phyloP scores from a whole-genome alignment of 805 yeast species.

The Wickerhamiella azyma region DNA sequence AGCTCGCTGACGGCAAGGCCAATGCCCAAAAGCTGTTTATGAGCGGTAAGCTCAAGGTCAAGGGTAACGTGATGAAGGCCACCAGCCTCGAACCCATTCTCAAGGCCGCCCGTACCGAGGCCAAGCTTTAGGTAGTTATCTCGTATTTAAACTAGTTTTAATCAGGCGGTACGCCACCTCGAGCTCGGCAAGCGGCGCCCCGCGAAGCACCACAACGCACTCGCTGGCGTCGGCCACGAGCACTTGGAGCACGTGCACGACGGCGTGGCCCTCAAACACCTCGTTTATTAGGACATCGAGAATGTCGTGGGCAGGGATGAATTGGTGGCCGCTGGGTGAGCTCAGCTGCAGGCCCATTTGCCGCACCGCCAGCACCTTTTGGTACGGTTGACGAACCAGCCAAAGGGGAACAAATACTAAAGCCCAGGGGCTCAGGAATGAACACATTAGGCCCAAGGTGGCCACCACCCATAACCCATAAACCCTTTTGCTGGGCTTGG shows the following conservation, averaged over 20 bases:
- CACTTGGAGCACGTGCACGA: slow-evolving; percentile 49
- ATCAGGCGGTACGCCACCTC: slow-evolving; percentile 11
- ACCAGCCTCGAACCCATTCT: slow-evolving; percentile 57
- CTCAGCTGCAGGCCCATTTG: slow-evolving; percentile 37
- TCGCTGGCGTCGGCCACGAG: slow-evolving; percentile 32
- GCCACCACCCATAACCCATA: neutral
- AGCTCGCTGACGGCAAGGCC: slow-evolving; percentile 62
- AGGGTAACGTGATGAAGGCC: slow-evolving; percentile 87
- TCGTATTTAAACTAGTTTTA: neutral
- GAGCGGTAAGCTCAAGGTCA: slow-evolving; percentile 73
- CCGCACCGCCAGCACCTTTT: slow-evolving; percentile 31
- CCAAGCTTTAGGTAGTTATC: slow-evolving; percentile 29
- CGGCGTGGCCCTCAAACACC: slow-evolving; percentile 56
- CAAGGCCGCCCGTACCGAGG: slow-evolving; percentile 37
- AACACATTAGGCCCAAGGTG: neutral
- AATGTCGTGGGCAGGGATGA: slow-evolving; percentile 44
- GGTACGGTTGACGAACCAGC: slow-evolving; percentile 14
- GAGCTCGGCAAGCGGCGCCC: slow-evolving; percentile 14
- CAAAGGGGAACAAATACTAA: neutral
- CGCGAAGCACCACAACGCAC: slow-evolving; percentile 23
- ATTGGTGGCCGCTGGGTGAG: slow-evolving; percentile 19
- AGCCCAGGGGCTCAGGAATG: neutral
- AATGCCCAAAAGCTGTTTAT: slow-evolving; percentile 75
- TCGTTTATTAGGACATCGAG: slow-evolving; percentile 62
- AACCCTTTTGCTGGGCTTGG: neutral